Conservation (phyloP, 192 early-diverging fungal species). For the Coemansia sp. region DNA sequence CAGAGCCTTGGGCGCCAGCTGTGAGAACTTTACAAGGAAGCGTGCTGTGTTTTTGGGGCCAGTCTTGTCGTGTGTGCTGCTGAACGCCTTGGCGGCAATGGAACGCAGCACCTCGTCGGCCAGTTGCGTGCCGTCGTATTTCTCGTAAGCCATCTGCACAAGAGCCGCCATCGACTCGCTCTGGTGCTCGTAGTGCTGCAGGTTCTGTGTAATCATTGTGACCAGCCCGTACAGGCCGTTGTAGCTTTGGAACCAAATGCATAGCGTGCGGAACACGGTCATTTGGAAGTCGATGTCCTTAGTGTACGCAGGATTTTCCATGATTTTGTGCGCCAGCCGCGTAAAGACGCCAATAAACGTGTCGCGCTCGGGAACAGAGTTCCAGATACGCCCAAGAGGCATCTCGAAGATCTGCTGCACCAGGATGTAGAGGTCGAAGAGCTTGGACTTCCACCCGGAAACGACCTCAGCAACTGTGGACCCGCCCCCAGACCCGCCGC, state of each 20-base stretch:
- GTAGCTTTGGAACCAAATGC: constrained; percentile 76
- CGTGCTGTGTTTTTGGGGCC: constrained; percentile 80
- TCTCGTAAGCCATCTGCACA: constrained; percentile 60
- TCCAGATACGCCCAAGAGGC: constrained; percentile 62
- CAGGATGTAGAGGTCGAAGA: constrained; percentile 36
- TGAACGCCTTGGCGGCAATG: constrained; percentile 63
- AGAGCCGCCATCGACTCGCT: constrained; percentile 83
- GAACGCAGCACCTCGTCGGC: constrained; percentile 72
- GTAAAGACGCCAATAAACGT: constrained; percentile 64
- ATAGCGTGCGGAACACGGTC: constrained; percentile 66
- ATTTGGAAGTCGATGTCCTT: constrained; percentile 64
- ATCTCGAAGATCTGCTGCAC: constrained; percentile 44
- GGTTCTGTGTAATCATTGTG: constrained; percentile 76
- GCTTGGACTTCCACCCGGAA: constrained; percentile 45
- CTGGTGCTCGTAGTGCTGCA: constrained; percentile 83
- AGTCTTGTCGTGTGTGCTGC: constrained; percentile 68
- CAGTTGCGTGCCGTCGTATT: constrained; percentile 67
- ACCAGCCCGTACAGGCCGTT: constrained; percentile 75
- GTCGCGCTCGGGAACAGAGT: constrained; percentile 57
- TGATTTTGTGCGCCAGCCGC: constrained; percentile 71
- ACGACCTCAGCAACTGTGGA: constrained; percentile 37
- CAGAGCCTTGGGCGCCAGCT: constrained; percentile 76
- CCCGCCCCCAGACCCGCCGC: constrained; percentile 26
- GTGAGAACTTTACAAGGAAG: constrained; percentile 82
- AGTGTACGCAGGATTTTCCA: constrained; percentile 75